Conservation (phyloP, 257 asterid genomes). For the Scutellaria barbata region DNA sequence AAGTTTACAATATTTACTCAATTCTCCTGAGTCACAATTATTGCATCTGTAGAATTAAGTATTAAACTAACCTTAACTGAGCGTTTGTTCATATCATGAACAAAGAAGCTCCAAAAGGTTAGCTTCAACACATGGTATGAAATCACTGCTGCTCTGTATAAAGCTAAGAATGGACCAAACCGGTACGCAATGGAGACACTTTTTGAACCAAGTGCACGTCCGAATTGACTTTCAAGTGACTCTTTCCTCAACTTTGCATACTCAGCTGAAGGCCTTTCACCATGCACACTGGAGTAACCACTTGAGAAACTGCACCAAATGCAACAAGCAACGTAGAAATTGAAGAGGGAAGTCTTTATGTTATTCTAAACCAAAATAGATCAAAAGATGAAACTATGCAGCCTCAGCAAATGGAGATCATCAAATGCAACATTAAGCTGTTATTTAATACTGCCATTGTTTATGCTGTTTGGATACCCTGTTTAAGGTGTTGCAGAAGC, state of each 20-base stretch:
- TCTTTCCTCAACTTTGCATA: conserved; percentile 94
- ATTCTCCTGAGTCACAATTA: conserved; percentile 12
- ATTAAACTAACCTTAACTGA: conserved; percentile 69
- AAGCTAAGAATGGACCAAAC: conserved; percentile 87
- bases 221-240: conserved; percentile 80
- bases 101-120: conserved; percentile 73
- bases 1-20: neutral
- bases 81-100: conserved; percentile 75
- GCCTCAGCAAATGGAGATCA: neutral
- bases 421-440: conserved; percentile 8
- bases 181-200: conserved; percentile 63
- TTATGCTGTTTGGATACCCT: neutral
- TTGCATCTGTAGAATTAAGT: neutral
- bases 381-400: conserved; percentile 5
- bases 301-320: conserved; percentile 72
- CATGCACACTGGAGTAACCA: conserved; percentile 88
- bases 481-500: neutral
- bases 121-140: conserved; percentile 84
- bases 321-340: conserved; percentile 27
- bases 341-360: neutral
- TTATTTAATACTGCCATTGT: conserved; percentile 1
- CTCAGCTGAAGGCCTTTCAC: conserved; percentile 92
- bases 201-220: conserved; percentile 69
- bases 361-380: conserved; percentile 8
- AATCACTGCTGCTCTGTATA: conserved; percentile 88